Evolutionary conservation across 202 grass and related monocot species (phyloP), one percentile per base, ranked within the genome.

Genomic region (Digitaria exilis): DNA sequence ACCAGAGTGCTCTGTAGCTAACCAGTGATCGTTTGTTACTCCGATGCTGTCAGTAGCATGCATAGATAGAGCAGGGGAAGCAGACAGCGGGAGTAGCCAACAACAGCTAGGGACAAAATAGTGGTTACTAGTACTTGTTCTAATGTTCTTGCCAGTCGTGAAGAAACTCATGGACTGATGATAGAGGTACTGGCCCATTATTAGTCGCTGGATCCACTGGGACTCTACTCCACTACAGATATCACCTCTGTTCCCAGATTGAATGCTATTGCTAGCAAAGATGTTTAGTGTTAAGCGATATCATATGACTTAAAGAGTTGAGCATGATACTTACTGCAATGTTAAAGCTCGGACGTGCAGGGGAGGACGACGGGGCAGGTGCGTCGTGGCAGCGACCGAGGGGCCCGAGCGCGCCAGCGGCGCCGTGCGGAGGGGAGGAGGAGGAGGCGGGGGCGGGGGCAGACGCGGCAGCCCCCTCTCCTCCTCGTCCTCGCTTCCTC

Each of bases 41-140:
- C 60, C 29, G 46, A 46, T 79, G 37, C 19, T 74, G 34, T 5
- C 51, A 52, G 52, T 13, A 2, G 3, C 37, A 39, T 39, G 37
- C 37, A 39, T 39, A 7, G 3, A 39, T 39, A 39, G 0, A 26
- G 58, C 25, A 50, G 80, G 49, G 59, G 8, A 56, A 50, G 82
- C 82, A 59, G 41, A 57, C 65, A 39, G 25, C 51, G 62, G 15
- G 12, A 6, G 44, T 50, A 62, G 25, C 45, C 67, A 86, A 86
- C 57, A 86, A 80, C 77, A 80, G 77, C 77, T 67, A 67, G 3
- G 26, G 60, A 86, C 84, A 80, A 80, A 48, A 57, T 29, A 48
- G 48, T 28, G 65, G 65, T 55, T 80, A 39, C 51, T 41, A 26
- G 31, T n/a, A 65, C 19, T 28, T 55, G 29, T 21, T 42, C 64